These are phyloP conservation scores for Pascua sp. DNA, from an alignment of 1,284 basidiomycete genomes.

Conservation along the genomic window DNA sequence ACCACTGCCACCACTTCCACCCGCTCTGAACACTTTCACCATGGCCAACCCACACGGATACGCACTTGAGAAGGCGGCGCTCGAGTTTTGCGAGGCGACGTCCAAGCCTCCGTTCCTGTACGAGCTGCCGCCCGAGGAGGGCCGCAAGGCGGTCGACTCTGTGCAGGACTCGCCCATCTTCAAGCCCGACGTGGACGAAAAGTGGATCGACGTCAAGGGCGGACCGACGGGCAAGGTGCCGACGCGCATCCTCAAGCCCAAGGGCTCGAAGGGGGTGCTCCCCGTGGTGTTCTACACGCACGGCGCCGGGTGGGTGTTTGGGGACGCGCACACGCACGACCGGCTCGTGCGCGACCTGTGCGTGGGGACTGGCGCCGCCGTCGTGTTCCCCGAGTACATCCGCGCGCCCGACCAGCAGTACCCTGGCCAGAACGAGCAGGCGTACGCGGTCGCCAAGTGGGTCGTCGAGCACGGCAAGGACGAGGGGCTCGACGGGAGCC, in stretches of 20 bases:
- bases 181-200: slow-evolving; percentile 17
- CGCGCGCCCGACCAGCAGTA: slow-evolving; percentile 14
- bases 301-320: slow-evolving; percentile 18
- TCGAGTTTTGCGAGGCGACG: slow-evolving; percentile 11
- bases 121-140: slow-evolving; percentile 14
- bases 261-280: slow-evolving; percentile 7
- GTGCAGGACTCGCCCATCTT: slow-evolving; percentile 4
- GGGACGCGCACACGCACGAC: slow-evolving; percentile 18
- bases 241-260: slow-evolving; percentile 13
- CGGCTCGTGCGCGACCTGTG: slow-evolving; percentile 13
- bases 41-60: slow-evolving; percentile 15
- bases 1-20: too few relatives aligned
- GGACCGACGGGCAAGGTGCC: background rate
- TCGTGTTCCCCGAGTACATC: slow-evolving; percentile 17
- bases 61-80: slow-evolving; percentile 13
- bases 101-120: slow-evolving; percentile 12
- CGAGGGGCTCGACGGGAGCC: slow-evolving; percentile 7
- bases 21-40: background rate
- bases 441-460: slow-evolving; percentile 14
- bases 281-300: slow-evolving; percentile 18
- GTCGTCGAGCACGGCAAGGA: slow-evolving; percentile 9
- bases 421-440: slow-evolving; percentile 14
- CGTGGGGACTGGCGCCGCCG: slow-evolving; percentile 12
- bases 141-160: slow-evolving; percentile 10
- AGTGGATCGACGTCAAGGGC: slow-evolving; percentile 16